phyloP scores from a whole-genome alignment of 306 rosid species.

The Vigna mungo region DNA sequence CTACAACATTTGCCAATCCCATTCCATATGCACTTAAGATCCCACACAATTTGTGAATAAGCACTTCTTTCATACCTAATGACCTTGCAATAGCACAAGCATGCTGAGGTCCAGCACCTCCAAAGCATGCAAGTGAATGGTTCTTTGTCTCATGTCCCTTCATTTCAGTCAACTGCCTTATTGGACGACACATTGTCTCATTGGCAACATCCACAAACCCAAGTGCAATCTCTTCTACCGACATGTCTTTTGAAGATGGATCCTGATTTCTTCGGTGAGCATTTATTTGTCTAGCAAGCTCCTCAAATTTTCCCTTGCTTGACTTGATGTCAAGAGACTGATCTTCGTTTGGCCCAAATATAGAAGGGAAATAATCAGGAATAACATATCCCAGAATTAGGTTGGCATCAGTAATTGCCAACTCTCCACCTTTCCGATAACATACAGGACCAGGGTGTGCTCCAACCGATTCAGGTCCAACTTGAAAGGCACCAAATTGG shows the following conservation, averaged over 20 bases:
- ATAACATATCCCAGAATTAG: slow-evolving; percentile 81
- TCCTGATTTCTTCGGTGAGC: slow-evolving; percentile 68
- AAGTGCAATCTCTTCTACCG: slow-evolving; percentile 80
- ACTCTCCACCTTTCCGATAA: slow-evolving; percentile 90
- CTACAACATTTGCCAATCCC: slow-evolving; percentile 98
- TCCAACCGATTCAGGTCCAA: slow-evolving; percentile 96
- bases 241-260: slow-evolving; percentile 75
- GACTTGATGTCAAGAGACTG: slow-evolving; percentile 79
- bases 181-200: slow-evolving; percentile 97
- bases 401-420: slow-evolving; percentile 98
- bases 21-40: slow-evolving; percentile 95
- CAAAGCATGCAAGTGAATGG: slow-evolving; percentile 98
- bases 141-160: slow-evolving; percentile 94
- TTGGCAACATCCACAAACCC: slow-evolving; percentile 96
- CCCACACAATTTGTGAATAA: slow-evolving; percentile 90
- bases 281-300: slow-evolving; percentile 79
- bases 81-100: slow-evolving; percentile 97
- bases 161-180: slow-evolving; percentile 96
- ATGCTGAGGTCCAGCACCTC: slow-evolving; percentile 99
- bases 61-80: slow-evolving; percentile 90
- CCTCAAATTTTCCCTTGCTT: slow-evolving; percentile 72
- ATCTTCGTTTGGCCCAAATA: slow-evolving; percentile 85
- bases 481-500: slow-evolving; percentile 85
- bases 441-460: slow-evolving; percentile 99
- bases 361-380: slow-evolving; percentile 92